These are phyloP conservation scores for Zalaria sp. DNA, from an alignment of 2,329 filamentous ascomycete species.

Conservation along the genomic window DNA sequence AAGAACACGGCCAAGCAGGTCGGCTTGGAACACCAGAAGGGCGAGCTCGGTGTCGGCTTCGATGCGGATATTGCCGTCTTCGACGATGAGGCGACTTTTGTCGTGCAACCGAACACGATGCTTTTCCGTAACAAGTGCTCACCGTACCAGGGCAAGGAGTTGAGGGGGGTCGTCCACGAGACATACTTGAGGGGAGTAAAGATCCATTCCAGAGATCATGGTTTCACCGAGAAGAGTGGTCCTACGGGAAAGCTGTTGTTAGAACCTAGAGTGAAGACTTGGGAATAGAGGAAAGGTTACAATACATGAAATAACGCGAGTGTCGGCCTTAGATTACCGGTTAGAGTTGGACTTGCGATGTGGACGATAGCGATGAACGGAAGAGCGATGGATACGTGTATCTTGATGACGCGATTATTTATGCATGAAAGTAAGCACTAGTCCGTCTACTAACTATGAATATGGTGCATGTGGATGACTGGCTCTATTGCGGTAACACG, in stretches of 20 bases:
- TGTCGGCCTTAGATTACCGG: too few species aligned
- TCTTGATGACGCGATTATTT: too few species aligned
- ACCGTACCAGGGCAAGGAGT: constrained; percentile 70
- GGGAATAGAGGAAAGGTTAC: too few species aligned
- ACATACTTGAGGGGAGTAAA: constrained; percentile 70
- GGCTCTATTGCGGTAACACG: too few species aligned
- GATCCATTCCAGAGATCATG: constrained; percentile 56
- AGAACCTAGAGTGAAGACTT: constrained; percentile 26
- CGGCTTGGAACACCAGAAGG: constrained; percentile 67
- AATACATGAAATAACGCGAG: too few species aligned
- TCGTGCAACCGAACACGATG: constrained; percentile 60
- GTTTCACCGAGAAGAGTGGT: constrained; percentile 45
- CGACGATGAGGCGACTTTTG: constrained; percentile 69
- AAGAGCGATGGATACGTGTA: too few species aligned
- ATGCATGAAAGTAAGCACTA: too few species aligned
- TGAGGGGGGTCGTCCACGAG: constrained; percentile 66
- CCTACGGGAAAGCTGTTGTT: constrained; percentile 37
- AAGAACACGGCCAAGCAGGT: constrained; percentile 80
- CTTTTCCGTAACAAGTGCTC: constrained; percentile 88
- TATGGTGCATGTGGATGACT: too few species aligned
- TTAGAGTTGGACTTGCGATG: too few species aligned
- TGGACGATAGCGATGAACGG: too few species aligned
- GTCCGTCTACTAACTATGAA: too few species aligned
- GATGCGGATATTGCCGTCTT: constrained; percentile 90
- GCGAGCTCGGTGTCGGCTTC: constrained; percentile 64